Evolutionary conservation across 2,329 filamentous ascomycete genomes (phyloP).

Genomic region (Scolecobasidium constrictum): DNA sequence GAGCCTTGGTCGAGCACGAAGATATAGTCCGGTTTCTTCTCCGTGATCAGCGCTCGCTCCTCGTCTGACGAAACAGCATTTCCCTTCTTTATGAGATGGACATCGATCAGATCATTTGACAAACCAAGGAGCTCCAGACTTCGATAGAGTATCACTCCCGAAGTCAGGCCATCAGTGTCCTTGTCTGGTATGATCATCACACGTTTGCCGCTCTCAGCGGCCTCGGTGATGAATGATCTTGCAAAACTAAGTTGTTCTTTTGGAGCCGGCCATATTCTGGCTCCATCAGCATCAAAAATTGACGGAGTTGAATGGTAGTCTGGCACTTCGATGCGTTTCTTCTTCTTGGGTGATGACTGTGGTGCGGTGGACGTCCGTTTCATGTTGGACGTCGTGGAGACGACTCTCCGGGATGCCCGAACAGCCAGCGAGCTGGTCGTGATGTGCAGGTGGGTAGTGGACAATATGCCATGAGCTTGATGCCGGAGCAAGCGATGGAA

Average conservation of each 20-base stretch:
- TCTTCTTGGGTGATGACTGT: conserved; percentile 12
- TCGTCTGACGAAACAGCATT: conserved; percentile 44
- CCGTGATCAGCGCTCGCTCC: conserved; percentile 42
- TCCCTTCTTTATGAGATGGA: conserved; percentile 51
- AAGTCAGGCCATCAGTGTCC: conserved; percentile 55
- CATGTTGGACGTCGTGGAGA: too few relatives aligned
- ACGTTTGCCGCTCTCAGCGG: conserved; percentile 38
- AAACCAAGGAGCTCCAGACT: conserved; percentile 51
- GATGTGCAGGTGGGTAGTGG: too few relatives aligned
- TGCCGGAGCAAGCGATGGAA: too few relatives aligned
- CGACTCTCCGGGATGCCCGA: too few relatives aligned
- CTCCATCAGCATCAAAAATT: conserved; percentile 32
- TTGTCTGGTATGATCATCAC: conserved; percentile 58
- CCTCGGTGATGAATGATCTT: conserved; percentile 45
- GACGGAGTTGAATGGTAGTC: conserved; percentile 36
- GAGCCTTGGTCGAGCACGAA: conserved; percentile 59
- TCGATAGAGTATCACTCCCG: conserved; percentile 51
- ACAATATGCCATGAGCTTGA: too few relatives aligned
- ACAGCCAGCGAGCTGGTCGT: too few relatives aligned
- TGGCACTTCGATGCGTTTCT: conserved; percentile 22
- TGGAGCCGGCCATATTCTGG: conserved; percentile 52
- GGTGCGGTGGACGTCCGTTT: background rate
- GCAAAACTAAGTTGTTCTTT: conserved; percentile 43
- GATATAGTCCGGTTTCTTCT: conserved; percentile 42
- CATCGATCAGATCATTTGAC: conserved; percentile 38